Evolutionary conservation across 140 eudicot genomes (phyloP).

Genomic region (Oenanthe javanica): DNA sequence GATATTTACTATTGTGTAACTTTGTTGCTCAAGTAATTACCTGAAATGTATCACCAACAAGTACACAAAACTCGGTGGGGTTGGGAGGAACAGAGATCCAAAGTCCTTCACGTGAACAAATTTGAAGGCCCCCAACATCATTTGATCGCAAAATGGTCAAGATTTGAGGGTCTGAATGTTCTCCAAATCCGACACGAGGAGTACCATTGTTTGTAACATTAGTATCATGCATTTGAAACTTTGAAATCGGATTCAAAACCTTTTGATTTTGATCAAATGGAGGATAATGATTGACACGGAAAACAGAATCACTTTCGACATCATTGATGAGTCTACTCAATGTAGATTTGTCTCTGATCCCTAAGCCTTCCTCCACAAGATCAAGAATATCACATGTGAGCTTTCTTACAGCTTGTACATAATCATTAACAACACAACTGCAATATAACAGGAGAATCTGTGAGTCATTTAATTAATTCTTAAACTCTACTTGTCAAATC

Average conservation of each 20-base stretch:
- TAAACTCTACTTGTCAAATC: not conserved
- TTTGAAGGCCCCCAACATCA: slow-evolving; percentile 67
- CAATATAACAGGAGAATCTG: slow-evolving; percentile 3
- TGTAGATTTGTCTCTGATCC: slow-evolving; percentile 29
- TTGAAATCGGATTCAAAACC: not conserved
- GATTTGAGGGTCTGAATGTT: slow-evolving; percentile 82
- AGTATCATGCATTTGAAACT: not conserved
- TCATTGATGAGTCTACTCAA: slow-evolving; percentile 49
- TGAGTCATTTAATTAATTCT: not conserved
- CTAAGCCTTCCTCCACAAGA: slow-evolving; percentile 56
- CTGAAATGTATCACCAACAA: slow-evolving; percentile 73
- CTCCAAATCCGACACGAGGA: slow-evolving; percentile 65
- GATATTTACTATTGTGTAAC: not conserved
- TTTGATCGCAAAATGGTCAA: slow-evolving; percentile 70
- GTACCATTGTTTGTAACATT: not conserved
- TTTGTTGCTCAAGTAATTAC: slow-evolving; percentile 11
- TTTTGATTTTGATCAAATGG: slow-evolving; percentile 1
- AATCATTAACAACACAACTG: slow-evolving; percentile 47
- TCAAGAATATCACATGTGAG: slow-evolving; percentile 56
- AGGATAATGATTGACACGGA: slow-evolving; percentile 74
- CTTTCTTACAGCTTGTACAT: slow-evolving; percentile 39
- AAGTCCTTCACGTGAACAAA: slow-evolving; percentile 41
- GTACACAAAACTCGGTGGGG: slow-evolving; percentile 52
- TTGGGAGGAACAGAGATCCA: slow-evolving; percentile 65
- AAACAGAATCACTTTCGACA: slow-evolving; percentile 20